Base-by-base conservation (phyloP, 2,329 filamentous ascomycete species). In the Sordariomycetes sp. region DNA sequence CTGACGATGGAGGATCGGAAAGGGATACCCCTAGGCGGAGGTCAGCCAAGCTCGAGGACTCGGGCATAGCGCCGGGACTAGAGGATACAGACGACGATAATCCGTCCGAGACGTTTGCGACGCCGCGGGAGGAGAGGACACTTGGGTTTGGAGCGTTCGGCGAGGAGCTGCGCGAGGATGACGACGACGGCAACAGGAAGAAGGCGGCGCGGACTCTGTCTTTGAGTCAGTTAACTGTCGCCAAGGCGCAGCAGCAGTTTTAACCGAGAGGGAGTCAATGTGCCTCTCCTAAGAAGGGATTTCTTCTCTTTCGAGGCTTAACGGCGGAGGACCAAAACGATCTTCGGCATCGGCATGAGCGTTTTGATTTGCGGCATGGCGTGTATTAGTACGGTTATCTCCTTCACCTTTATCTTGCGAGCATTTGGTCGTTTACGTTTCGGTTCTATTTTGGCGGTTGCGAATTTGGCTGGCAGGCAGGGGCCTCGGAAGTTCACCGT, bases 161-260 rank as follows among this genome's bases (percentile, higher is more conserved):
- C 57, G 76, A 74, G 67, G 74, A 74, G 64, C 68, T 74, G 61
- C 68, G 60, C 46, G 69, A 65, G 25, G 72, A 72, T 28, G 71
- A 71, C 22, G 70, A 72, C 55, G 69, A 71, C 11, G 64, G 69
- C 22, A 70, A 68, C 53, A 69, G 71, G 55, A 79, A 79, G 61
- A 81, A 74, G 66, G 82, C 84, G 1, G 82, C 81, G 24, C 80
- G 81, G 62, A 86, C 83, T 51, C 76, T 90, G 65, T 88, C 81
- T 32, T 73, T 87, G 12, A 82, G 81, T 60, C 81, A 83, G 65
- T 68, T 86, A 63, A 85, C 82, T 1, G 70, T 80, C 63, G 72
- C 71, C 50, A 73, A 71, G 32, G 28, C 18, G 8, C 55, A 57
- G 22, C 43, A 34, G 34, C 16, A 22, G 20, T 16, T 57, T 14